Conservation (phyloP, 108 stramenopile species). For the Nitzschia inconspicua region DNA sequence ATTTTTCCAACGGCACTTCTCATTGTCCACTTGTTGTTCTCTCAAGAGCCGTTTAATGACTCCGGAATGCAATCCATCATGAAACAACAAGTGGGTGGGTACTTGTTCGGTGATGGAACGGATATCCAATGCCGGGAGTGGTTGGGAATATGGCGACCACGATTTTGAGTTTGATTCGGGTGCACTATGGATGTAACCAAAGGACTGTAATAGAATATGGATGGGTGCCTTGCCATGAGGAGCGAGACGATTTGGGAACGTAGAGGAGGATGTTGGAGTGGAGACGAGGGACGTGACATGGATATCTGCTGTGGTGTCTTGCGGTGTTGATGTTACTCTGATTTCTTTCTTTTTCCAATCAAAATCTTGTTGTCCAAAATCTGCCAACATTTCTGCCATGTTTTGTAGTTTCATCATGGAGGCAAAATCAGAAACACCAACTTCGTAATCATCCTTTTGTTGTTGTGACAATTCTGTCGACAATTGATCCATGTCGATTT, state of each 20-base stretch:
- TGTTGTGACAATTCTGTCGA: background rate
- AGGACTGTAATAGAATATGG: slow-evolving; percentile 67
- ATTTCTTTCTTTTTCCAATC: slow-evolving; percentile 48
- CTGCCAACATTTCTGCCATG: slow-evolving; percentile 50
- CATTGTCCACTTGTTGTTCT: background rate
- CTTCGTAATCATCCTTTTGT: background rate
- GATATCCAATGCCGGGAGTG: slow-evolving; percentile 52
- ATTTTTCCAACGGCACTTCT: background rate
- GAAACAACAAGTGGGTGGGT: slow-evolving; percentile 46
- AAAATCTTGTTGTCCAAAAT: slow-evolving; percentile 73
- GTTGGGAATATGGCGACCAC: slow-evolving; percentile 63
- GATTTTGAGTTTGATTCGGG: slow-evolving; percentile 57
- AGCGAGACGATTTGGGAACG: slow-evolving; percentile 39
- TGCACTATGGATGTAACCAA: slow-evolving; percentile 73
- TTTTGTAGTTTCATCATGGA: slow-evolving; percentile 1
- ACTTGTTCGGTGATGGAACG: slow-evolving; percentile 60
- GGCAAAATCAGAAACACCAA: background rate
- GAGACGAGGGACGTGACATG: too few relatives aligned
- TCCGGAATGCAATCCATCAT: slow-evolving; percentile 57
- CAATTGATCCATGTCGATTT: background rate
- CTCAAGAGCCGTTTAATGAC: slow-evolving; percentile 57
- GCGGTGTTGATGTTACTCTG: background rate
- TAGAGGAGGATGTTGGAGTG: too few relatives aligned
- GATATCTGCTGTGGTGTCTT: too few relatives aligned
- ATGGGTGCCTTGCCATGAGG: slow-evolving; percentile 70